A percentile compares a stretch with the other conserved stretches of the same genome.
These are phyloP conservation scores for Chrysosporium keratinophilum DNA, from an alignment of 2,329 filamentous ascomycete genomes.

Conservation along the genomic window DNA sequence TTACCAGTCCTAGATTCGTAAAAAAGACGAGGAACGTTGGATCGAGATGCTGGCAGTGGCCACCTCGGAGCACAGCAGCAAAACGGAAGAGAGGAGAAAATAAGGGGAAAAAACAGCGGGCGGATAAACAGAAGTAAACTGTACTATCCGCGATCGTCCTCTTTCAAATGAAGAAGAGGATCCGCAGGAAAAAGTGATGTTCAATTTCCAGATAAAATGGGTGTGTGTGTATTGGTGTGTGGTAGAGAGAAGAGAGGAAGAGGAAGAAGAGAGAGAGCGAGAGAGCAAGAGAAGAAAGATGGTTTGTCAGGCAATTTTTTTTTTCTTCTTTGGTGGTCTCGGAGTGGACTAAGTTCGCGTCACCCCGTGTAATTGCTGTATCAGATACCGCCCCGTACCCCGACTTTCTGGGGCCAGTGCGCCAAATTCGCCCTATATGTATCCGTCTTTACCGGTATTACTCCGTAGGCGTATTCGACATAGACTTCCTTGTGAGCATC, in stretches of 20 bases:
- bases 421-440: neutral
- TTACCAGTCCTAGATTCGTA: slow-evolving; percentile 12
- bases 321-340: slow-evolving; percentile 7
- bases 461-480: neutral
- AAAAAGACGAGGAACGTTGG: neutral
- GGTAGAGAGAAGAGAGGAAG: slow-evolving; percentile 7
- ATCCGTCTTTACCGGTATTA: neutral
- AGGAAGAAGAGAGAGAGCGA: slow-evolving; percentile 9
- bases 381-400: neutral
- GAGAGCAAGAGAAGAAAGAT: slow-evolving; percentile 7
- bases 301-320: slow-evolving; percentile 13
- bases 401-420: neutral
- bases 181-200: slow-evolving; percentile 15
- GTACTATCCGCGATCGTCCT: slow-evolving; percentile 20
- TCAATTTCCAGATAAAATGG: neutral
- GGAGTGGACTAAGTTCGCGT: slow-evolving; percentile 6
- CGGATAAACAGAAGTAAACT: slow-evolving; percentile 17
- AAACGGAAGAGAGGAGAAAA: slow-evolving; percentile 8
- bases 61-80: slow-evolving; percentile 6
- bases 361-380: neutral
- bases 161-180: slow-evolving; percentile 18
- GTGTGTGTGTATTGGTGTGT: slow-evolving; percentile 6
- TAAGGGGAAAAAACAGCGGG: slow-evolving; percentile 10
- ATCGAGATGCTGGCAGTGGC: slow-evolving; percentile 12
- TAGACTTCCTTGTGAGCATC: neutral